Evolutionary conservation across 805 yeast species (phyloP).

Genomic region (Candida vartiovaarae): DNA sequence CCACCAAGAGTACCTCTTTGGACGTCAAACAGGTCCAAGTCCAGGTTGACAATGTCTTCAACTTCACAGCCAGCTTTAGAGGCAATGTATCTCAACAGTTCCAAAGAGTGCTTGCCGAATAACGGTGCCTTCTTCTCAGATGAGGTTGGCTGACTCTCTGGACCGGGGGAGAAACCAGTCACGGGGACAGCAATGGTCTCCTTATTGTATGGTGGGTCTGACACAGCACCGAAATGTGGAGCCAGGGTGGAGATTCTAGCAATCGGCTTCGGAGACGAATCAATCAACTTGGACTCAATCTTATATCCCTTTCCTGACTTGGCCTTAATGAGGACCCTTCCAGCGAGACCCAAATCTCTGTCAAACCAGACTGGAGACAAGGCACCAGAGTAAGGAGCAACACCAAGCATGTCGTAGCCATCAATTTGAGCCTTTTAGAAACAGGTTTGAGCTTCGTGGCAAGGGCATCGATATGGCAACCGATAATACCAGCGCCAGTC

Average conservation of each 20-base stretch:
- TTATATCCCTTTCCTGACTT: conserved; percentile 23
- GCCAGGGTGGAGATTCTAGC: conserved; percentile 83
- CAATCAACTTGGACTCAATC: conserved; percentile 39
- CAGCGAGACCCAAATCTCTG: conserved; percentile 81
- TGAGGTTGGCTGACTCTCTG: conserved; percentile 42
- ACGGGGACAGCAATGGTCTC: conserved; percentile 80
- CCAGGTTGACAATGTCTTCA: conserved; percentile 58
- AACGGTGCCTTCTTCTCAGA: conserved; percentile 60
- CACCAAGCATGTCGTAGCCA: conserved; percentile 74
- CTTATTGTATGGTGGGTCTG: conserved; percentile 63
- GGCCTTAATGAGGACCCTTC: conserved; percentile 53
- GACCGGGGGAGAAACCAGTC: conserved; percentile 45
- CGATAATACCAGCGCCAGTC: conserved; percentile 62
- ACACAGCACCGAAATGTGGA: conserved; percentile 74
- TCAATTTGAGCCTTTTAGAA: conserved; percentile 55
- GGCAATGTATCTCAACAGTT: conserved; percentile 63
- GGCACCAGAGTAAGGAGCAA: conserved; percentile 79
- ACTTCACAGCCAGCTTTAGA: conserved; percentile 51
- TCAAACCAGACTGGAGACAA: conserved; percentile 67
- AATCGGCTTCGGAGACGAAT: conserved; percentile 59
- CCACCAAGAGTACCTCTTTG: conserved; percentile 80
- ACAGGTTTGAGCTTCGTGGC: conserved; percentile 66
- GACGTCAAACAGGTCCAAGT: conserved; percentile 73
- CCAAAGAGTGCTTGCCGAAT: conserved; percentile 60
- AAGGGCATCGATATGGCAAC: conserved; percentile 71